Evolutionary conservation across 495 filamentous ascomycete species (phyloP).

Genomic region (Rusavskia elegans): DNA sequence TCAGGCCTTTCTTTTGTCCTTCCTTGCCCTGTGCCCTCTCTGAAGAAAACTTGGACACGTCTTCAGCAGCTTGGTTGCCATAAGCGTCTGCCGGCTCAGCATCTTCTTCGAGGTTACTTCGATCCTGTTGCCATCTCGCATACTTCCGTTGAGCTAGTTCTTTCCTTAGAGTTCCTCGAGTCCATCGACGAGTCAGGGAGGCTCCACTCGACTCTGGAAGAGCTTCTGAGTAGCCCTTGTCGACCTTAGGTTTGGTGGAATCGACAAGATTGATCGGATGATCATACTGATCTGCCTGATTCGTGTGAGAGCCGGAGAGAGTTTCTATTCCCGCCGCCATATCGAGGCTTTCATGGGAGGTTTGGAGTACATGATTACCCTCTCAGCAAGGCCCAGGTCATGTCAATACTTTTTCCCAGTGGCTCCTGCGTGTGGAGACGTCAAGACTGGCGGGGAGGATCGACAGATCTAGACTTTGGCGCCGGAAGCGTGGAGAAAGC

Average conservation of each 20-base stretch:
- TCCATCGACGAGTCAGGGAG: conserved; percentile 15
- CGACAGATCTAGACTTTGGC: not conserved
- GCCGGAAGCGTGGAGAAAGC: not conserved
- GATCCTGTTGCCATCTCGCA: conserved; percentile 43
- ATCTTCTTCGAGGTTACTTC: conserved; percentile 15
- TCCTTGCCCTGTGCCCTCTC: not conserved
- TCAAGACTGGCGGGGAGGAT: not conserved
- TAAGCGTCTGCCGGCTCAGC: conserved; percentile 7
- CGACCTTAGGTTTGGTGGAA: conserved; percentile 10
- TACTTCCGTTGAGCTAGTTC: conserved; percentile 41
- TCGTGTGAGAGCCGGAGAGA: not conserved
- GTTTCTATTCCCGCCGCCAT: conserved; percentile 10
- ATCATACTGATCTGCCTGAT: conserved; percentile 9
- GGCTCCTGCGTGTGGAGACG: not conserved
- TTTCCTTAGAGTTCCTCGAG: conserved; percentile 24
- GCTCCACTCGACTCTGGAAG: conserved; percentile 5
- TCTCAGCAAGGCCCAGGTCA: not conserved
- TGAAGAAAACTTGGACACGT: not conserved
- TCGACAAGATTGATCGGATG: conserved; percentile 15
- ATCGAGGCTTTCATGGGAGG: not conserved
- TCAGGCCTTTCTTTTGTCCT: not conserved
- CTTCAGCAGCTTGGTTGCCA: not conserved
- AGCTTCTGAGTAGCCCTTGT: not conserved
- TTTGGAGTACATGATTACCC: conserved; percentile 1
- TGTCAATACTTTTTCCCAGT: not conserved